Conservation (phyloP, 768 basidiomycete genomes). For the Pholiota microspora region DNA sequence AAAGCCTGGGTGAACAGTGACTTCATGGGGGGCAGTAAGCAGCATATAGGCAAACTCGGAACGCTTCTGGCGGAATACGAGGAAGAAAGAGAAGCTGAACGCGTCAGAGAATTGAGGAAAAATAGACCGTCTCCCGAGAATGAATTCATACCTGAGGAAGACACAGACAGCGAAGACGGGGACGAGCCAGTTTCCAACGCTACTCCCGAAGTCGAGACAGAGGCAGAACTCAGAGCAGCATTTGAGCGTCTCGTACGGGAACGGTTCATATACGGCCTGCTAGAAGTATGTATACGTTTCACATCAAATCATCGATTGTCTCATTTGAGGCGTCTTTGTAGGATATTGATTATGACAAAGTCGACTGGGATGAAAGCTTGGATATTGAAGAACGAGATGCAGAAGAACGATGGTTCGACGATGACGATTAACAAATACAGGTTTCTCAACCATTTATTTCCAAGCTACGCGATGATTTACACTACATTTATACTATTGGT, state of each 20-base stretch:
- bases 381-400: constrained; percentile 57
- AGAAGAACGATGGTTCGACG: constrained; percentile 75
- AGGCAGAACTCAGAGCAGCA: constrained; percentile 43
- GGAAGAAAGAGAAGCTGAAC: constrained; percentile 73
- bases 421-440: constrained; percentile 41
- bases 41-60: constrained; percentile 71
- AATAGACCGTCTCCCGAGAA: constrained; percentile 36
- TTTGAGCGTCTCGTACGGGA: constrained; percentile 69
- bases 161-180: constrained; percentile 55
- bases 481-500: constrained; percentile 2
- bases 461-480: too few relatives aligned
- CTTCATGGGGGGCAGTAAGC: constrained; percentile 55
- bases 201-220: constrained; percentile 39
- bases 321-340: constrained; percentile 23
- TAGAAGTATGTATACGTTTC: constrained; percentile 51
- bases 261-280: constrained; percentile 70
- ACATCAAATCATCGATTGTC: neutral
- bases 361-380: constrained; percentile 76
- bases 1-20: constrained; percentile 60
- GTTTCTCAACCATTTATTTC: too few relatives aligned
- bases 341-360: constrained; percentile 66
- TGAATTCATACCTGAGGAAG: constrained; percentile 67
- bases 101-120: constrained; percentile 45
- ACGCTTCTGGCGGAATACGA: constrained; percentile 68
- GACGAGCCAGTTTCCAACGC: constrained; percentile 1